Evolutionary conservation across 495 filamentous ascomycete species (phyloP).

Genomic region (Penicillium pancosmium): DNA sequence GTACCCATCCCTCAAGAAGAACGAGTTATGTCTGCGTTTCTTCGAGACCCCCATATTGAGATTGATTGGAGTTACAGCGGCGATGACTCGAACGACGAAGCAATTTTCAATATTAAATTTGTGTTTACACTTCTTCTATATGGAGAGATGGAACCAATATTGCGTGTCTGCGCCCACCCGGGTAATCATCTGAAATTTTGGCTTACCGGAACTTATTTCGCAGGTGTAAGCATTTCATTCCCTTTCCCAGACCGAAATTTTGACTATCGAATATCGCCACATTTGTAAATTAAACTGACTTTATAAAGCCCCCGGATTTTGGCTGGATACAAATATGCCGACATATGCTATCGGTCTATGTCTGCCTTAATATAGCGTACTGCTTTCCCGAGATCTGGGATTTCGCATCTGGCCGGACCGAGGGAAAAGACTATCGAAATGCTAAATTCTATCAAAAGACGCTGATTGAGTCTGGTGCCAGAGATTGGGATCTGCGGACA

Average conservation of each 20-base stretch:
- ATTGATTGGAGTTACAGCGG: background rate
- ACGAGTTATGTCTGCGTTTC: constrained; percentile 18
- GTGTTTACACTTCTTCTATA: constrained; percentile 26
- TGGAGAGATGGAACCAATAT: constrained; percentile 27
- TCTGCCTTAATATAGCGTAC: background rate
- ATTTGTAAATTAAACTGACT: background rate
- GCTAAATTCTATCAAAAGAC: constrained; percentile 23
- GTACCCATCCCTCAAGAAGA: constrained; percentile 16
- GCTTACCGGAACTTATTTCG: background rate
- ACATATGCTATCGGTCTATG: background rate
- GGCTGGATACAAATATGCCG: background rate
- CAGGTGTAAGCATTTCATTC: background rate
- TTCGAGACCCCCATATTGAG: constrained; percentile 9
- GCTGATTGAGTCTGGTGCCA: background rate
- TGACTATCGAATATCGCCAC: too few relatives aligned
- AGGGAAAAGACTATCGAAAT: constrained; percentile 22
- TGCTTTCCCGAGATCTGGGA: constrained; percentile 21
- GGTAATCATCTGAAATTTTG: constrained; percentile 11
- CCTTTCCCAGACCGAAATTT: background rate
- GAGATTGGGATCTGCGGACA: background rate
- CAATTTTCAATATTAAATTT: constrained; percentile 22
- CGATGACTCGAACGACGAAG: background rate
- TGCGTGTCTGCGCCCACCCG: constrained; percentile 21
- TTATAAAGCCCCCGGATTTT: background rate
- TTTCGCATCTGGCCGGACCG: constrained; percentile 5